Conservation (phyloP, 2,329 filamentous ascomycete species). For the Aureobasidium mangrovei region DNA sequence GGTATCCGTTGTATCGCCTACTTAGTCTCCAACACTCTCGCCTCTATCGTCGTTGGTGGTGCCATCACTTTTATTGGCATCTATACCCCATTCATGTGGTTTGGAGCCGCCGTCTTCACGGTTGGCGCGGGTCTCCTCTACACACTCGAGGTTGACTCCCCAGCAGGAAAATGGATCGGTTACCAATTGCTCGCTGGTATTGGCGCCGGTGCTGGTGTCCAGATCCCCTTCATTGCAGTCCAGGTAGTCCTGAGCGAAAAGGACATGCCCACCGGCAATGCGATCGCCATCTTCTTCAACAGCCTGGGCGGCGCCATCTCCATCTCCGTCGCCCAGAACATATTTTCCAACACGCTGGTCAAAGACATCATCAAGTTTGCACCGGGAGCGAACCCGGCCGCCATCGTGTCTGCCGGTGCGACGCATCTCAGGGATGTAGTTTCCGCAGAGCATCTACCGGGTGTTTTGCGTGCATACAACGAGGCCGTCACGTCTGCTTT, state of each 20-base stretch:
- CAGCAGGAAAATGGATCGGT: slow-evolving; percentile 42
- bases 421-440: slow-evolving; percentile 34
- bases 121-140: slow-evolving; percentile 22
- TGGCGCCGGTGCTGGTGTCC: slow-evolving; percentile 39
- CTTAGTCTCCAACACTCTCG: slow-evolving; percentile 16
- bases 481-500: slow-evolving; percentile 50
- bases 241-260: slow-evolving; percentile 31
- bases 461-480: slow-evolving; percentile 58
- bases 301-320: slow-evolving; percentile 27
- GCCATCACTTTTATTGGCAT: slow-evolving; percentile 19
- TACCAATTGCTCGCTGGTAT: slow-evolving; percentile 45
- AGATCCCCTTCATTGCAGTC: slow-evolving; percentile 46
- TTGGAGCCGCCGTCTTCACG: slow-evolving; percentile 18
- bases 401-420: slow-evolving; percentile 35
- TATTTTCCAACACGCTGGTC: slow-evolving; percentile 50
- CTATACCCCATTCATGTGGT: slow-evolving; percentile 20
- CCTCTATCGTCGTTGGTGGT: slow-evolving; percentile 19
- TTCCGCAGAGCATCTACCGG: slow-evolving; percentile 33
- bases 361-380: slow-evolving; percentile 40
- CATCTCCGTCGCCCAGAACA: slow-evolving; percentile 24
- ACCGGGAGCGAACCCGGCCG: slow-evolving; percentile 28
- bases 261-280: slow-evolving; percentile 38
- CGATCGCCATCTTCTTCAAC: slow-evolving; percentile 26
- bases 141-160: slow-evolving; percentile 32
- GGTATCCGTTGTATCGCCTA: slow-evolving; percentile 47